phyloP scores from a whole-genome alignment of 2,329 filamentous ascomycete species.

The Trichoderma pleuroti region DNA sequence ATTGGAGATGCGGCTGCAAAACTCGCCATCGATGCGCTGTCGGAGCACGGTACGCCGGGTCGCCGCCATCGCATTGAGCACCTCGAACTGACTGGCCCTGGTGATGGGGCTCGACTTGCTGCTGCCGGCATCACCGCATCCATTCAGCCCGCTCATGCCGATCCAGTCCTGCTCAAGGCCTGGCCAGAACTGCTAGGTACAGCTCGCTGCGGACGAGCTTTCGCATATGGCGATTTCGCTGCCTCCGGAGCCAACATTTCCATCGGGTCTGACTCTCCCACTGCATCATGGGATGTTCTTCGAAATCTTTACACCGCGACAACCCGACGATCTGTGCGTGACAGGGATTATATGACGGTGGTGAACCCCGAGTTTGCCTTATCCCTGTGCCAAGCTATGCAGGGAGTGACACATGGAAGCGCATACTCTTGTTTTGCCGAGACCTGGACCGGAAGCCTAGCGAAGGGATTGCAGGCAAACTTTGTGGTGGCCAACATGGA shows the following conservation, averaged over 20 bases:
- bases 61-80: constrained; percentile 12
- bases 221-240: constrained; percentile 9
- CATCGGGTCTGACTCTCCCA: constrained; percentile 3
- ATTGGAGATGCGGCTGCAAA: constrained; percentile 12
- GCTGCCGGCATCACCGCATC: constrained; percentile 8
- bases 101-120: constrained; percentile 3
- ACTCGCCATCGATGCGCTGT: constrained; percentile 12
- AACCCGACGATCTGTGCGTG: constrained; percentile 6
- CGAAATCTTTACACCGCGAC: constrained; percentile 9
- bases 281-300: constrained; percentile 7
- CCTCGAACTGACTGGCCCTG: constrained; percentile 2
- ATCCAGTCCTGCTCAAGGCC: constrained; percentile 9
- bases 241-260: constrained; percentile 3
- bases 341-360: background rate
- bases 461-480: background rate
- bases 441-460: background rate
- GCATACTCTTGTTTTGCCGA: constrained; percentile 11
- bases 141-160: constrained; percentile 9
- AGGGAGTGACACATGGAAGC: constrained; percentile 2
- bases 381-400: constrained; percentile 6
- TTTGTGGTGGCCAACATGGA: constrained; percentile 1
- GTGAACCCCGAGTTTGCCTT: constrained; percentile 9
- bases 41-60: constrained; percentile 7
- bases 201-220: background rate
- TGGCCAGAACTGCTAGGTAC: constrained; percentile 7